Percentiles rank a stretch among this genome's conserved stretches.
phyloP scores from a whole-genome alignment of 805 yeast species.

The Barnettozyma siamensis region DNA sequence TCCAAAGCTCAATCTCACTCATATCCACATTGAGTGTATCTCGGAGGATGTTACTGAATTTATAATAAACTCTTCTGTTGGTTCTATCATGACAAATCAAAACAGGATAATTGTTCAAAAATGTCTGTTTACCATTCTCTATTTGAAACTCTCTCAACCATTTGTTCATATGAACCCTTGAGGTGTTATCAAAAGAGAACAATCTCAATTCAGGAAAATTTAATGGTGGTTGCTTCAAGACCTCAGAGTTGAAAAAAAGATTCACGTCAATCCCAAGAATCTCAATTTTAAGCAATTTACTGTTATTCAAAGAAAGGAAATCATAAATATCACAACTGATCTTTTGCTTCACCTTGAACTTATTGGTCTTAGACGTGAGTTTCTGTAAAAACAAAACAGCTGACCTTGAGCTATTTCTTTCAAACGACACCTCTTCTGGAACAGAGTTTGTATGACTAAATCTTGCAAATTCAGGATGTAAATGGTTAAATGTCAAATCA shows the following conservation, averaged over 20 bases:
- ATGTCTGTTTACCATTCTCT: slow-evolving; percentile 9
- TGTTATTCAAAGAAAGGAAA: slow-evolving; percentile 4
- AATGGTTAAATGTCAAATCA: slow-evolving; percentile 3
- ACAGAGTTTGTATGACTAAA: not conserved
- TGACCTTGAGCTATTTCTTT: not conserved
- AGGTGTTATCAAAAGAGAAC: slow-evolving; percentile 23
- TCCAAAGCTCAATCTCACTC: slow-evolving; percentile 11
- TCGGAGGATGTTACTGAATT: not conserved
- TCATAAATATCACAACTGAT: slow-evolving; percentile 7
- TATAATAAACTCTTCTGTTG: slow-evolving; percentile 12
- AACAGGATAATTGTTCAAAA: slow-evolving; percentile 9
- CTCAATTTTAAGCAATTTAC: slow-evolving; percentile 14
- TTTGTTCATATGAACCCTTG: slow-evolving; percentile 12
- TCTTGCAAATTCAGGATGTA: slow-evolving; percentile 13
- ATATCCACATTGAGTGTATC: not conserved
- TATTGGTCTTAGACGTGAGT: not conserved
- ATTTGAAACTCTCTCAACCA: slow-evolving; percentile 21
- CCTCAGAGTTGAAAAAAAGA: slow-evolving; percentile 11
- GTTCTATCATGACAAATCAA: slow-evolving; percentile 19
- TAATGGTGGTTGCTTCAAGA: not conserved
- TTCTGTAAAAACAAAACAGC: not conserved
- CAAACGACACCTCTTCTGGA: slow-evolving; percentile 6
- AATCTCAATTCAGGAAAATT: slow-evolving; percentile 19
- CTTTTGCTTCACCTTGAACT: not conserved
- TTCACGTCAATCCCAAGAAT: slow-evolving; percentile 17